Base-by-base conservation (phyloP, 202 grass and related monocot genomes). In the Alloteropsis angusta region DNA sequence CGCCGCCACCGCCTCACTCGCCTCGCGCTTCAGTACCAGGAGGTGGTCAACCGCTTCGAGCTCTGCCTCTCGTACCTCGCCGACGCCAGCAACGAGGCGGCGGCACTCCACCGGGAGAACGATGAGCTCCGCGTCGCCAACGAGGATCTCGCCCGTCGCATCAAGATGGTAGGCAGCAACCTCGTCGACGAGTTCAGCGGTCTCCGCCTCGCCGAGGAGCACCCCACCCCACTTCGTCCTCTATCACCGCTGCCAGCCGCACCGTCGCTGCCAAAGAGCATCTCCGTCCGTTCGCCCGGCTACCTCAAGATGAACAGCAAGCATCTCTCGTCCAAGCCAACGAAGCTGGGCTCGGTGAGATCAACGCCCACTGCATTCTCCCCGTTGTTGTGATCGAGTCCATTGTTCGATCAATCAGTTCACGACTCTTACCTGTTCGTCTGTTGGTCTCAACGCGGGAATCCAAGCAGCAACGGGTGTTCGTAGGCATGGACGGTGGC, bases 51-150 rank as follows among this genome's bases (percentile, higher is more conserved):
- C 71, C 83, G 91, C 87, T 93, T 90, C 80, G 71, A 90, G 35
- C 70, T 88, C 79, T 98, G 91, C 75, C 39, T 94, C 77, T 85
- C 85, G 50, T 84, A 98, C 67, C 89, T 98, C 83, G 85, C 85
- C 52, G 89, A 94, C 60, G 45, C 89, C 32, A 56, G 67, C 66
- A 81, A 90, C n/a, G 87, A 97, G 82, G 91, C 89, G n/a, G 81
- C 81, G 56, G 78, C 83, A 11, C 83, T 97, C 44, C 86, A 87
- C 44, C 61, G 57, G 6, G 87, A 92, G 71, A 97, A 94, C 58
- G 83, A 79, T 36, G 72, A 60, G 42, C 91, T 97, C 74, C 89
- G 85, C 45, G 49, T 81, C 70, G 83, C 74, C 71, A 94, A 94
- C 38, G 55, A 69, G 26, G 75, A 82, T 36, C 91, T 98, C 54